These are phyloP conservation scores for Magnolia changhungtana DNA, from an alignment of 164 flowering plant genomes.

Conservation along the genomic window DNA sequence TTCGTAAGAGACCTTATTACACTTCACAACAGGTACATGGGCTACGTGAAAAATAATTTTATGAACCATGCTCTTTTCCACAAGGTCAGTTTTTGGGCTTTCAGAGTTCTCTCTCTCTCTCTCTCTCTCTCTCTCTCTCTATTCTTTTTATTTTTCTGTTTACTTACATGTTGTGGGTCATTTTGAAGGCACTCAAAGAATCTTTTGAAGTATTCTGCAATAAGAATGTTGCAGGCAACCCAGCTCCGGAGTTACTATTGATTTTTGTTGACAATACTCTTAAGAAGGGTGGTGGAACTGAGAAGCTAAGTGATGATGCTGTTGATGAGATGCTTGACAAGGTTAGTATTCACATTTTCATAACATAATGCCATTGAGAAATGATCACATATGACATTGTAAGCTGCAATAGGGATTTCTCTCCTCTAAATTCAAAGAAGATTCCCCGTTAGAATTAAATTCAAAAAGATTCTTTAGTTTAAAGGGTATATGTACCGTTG, in stretches of 20 bases:
- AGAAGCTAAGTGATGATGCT: neutral
- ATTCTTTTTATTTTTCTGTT: neutral
- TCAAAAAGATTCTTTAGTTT: neutral
- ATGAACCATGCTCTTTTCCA: conserved; percentile 69
- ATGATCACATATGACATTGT: too few relatives aligned
- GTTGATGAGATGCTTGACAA: neutral
- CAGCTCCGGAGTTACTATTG: conserved; percentile 10
- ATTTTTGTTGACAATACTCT: neutral
- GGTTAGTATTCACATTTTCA: neutral
- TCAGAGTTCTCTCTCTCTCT: neutral
- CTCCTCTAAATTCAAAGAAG: too few relatives aligned
- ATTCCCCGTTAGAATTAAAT: too few relatives aligned
- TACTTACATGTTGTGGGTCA: neutral
- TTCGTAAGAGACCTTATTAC: conserved; percentile 72
- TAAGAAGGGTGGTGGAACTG: neutral
- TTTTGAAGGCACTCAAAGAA: conserved; percentile 62
- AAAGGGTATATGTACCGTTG: neutral
- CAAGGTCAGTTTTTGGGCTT: conserved; percentile 46
- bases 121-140: neutral
- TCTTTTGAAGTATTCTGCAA: conserved; percentile 80
- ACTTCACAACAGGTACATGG: conserved; percentile 70
- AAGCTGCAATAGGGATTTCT: too few relatives aligned
- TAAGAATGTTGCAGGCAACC: conserved; percentile 72
- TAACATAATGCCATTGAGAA: too few relatives aligned
- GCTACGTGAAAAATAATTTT: conserved; percentile 64